Evolutionary conservation across 2,329 filamentous ascomycete genomes (phyloP).

Genomic region (Nothopassalora personata): DNA sequence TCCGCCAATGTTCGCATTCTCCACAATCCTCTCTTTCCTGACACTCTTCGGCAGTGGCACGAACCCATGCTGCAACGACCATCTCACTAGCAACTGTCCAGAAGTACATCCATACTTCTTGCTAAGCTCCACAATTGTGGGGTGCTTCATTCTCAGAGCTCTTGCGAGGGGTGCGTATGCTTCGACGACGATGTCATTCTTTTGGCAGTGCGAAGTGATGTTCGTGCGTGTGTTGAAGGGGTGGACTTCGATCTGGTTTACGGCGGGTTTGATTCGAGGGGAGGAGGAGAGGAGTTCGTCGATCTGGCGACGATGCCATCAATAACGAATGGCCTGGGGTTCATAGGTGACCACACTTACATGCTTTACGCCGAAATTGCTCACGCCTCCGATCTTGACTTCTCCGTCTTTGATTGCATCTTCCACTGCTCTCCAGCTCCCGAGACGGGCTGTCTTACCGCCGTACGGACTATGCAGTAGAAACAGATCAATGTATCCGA

Average conservation of each 20-base stretch:
- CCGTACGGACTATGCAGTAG: slow-evolving; percentile 75
- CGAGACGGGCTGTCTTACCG: slow-evolving; percentile 60
- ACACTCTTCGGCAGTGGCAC: slow-evolving; percentile 70
- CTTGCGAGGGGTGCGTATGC: slow-evolving; percentile 75
- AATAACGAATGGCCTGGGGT: too few species aligned
- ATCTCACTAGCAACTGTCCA: slow-evolving; percentile 70
- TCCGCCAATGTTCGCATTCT: slow-evolving; percentile 58
- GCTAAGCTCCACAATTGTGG: slow-evolving; percentile 56
- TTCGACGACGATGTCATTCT: slow-evolving; percentile 65
- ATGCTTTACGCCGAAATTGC: slow-evolving; percentile 72
- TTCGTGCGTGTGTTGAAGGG: slow-evolving; percentile 70
- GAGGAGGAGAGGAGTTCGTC: slow-evolving; percentile 62
- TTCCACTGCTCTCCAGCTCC: slow-evolving; percentile 71
- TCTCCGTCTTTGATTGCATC: slow-evolving; percentile 70
- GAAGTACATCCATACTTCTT: slow-evolving; percentile 65
- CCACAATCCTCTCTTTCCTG: slow-evolving; percentile 55
- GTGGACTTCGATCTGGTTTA: slow-evolving; percentile 79
- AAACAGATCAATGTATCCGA: slow-evolving; percentile 75
- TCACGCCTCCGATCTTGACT: slow-evolving; percentile 66
- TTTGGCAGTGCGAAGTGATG: slow-evolving; percentile 62
- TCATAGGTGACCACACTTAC: slow-evolving; percentile 40
- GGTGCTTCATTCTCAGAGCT: slow-evolving; percentile 64
- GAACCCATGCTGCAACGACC: slow-evolving; percentile 70
- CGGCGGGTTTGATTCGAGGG: slow-evolving; percentile 58
- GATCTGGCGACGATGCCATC: slow-evolving; percentile 42